A percentile compares a stretch with the other conserved stretches of the same genome.
These are phyloP conservation scores for Epichloe coenophiala DNA, from an alignment of 2,329 filamentous ascomycete species.

Conservation along the genomic window DNA sequence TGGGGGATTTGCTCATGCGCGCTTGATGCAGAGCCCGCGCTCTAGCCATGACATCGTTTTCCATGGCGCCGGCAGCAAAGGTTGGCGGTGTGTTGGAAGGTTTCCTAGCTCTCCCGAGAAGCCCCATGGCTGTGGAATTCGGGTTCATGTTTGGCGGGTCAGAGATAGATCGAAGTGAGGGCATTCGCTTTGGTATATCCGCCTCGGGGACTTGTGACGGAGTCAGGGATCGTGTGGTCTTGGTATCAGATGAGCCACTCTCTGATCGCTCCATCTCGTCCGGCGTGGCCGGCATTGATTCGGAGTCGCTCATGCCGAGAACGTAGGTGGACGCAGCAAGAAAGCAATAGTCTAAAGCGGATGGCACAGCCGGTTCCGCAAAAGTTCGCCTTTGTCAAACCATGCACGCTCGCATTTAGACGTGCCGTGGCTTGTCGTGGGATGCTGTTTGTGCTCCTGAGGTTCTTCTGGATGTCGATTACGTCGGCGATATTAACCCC, in stretches of 20 bases:
- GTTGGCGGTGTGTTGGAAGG: slow-evolving; percentile 29
- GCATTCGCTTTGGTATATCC: slow-evolving; percentile 34
- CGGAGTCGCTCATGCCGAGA: slow-evolving; percentile 16
- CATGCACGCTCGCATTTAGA: slow-evolving; percentile 2
- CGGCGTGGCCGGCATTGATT: slow-evolving; percentile 30
- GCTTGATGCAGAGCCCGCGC: slow-evolving; percentile 33
- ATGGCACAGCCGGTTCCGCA: slow-evolving; percentile 6
- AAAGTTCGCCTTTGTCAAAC: not conserved
- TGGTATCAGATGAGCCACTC: slow-evolving; percentile 8
- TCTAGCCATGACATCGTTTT: slow-evolving; percentile 32
- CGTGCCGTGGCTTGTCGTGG: not conserved
- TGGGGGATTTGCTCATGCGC: slow-evolving; percentile 27
- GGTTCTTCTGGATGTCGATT: not conserved
- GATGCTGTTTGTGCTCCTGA: not conserved
- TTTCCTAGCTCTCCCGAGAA: slow-evolving; percentile 52
- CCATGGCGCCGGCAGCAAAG: slow-evolving; percentile 19
- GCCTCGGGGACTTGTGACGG: slow-evolving; percentile 27
- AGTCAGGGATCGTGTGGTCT: slow-evolving; percentile 34
- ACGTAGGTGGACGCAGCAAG: not conserved
- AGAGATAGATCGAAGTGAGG: slow-evolving; percentile 46
- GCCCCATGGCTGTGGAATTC: slow-evolving; percentile 73
- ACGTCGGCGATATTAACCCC: not conserved
- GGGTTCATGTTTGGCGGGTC: slow-evolving; percentile 55
- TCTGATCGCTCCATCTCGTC: slow-evolving; percentile 28
- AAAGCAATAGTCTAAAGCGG: slow-evolving; percentile 2